Base-by-base conservation (phyloP, 179 eudicot genomes). In the Vitellaria paradoxa region DNA sequence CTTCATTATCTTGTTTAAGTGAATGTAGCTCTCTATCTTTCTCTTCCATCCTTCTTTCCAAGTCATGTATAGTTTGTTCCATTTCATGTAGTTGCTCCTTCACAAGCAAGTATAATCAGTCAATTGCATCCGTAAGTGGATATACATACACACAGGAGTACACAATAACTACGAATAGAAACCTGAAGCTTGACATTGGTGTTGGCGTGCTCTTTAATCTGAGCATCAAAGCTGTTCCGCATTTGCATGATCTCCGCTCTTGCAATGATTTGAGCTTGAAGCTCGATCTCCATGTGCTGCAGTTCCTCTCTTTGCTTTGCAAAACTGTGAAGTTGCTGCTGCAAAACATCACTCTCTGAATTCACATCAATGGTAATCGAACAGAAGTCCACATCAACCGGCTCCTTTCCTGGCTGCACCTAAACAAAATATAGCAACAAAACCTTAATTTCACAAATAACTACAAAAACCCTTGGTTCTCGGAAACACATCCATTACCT, bases 1-100 rank as follows among this genome's bases (percentile, higher is more conserved):
- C 93, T 86, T 97, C 92, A 81, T 81, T 89, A 80, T 96, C 98
- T 80, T 91, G 77, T 89, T 92, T 90, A 76, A 91, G 88, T 55
- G 95, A 96, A 82, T 88, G 97, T 26, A 97, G 77, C 84, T 97
- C 98, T 77, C 97, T 88, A 62, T 94, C 97, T 81, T 88, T 88
- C 76, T 88, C 98, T 70, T 90, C 95, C 83, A 94, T 82, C 88
- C 81, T 90, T 78, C 89, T 92, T 87, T 92, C 97, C 67, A 97
- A 79, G 73, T 92, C 99, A 59, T 68, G 84, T 64, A 92, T 73
- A 21, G 80, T 77, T 71, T 90, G 91, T 7, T 97, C 97, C 87
- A 85, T 92, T 76, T 88, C 97, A 67, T 81, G 93, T 30, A 97
- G 76, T 90, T 94, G 93, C 68, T 91, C 99, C 99, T 97, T 82